A percentile compares a stretch with the other conserved stretches of the same genome.
Evolutionary conservation across 2,329 filamentous ascomycete genomes (phyloP).

Genomic region (Lachnellula subtilissima): DNA sequence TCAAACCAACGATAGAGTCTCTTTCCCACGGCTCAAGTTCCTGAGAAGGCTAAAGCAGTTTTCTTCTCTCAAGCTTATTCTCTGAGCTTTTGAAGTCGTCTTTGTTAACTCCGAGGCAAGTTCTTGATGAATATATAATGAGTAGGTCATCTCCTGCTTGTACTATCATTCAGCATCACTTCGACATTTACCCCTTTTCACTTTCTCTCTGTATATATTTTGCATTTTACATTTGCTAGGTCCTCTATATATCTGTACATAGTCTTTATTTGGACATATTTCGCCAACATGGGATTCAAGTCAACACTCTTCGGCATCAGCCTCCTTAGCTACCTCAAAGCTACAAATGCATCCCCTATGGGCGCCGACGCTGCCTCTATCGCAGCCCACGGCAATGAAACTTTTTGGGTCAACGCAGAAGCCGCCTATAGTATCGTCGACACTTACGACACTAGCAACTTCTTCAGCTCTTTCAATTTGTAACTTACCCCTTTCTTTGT

Average conservation of each 20-base stretch:
- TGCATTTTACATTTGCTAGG: no score
- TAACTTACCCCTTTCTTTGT: constrained; percentile 19
- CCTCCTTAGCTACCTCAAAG: constrained; percentile 8
- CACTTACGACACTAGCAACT: constrained; percentile 40
- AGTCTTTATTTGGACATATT: neutral
- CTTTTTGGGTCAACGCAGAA: constrained; percentile 1
- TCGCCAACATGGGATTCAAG: constrained; percentile 6
- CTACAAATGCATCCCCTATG: constrained; percentile 3
- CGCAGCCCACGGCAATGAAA: constrained; percentile 3
- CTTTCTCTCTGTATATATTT: no score
- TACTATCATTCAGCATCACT: no score
- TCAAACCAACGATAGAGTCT: no score
- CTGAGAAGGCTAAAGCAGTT: neutral
- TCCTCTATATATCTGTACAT: neutral
- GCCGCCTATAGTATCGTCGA: constrained; percentile 24
- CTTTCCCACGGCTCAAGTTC: neutral
- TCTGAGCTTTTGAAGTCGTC: neutral
- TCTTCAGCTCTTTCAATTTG: constrained; percentile 47
- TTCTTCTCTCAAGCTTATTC: neutral
- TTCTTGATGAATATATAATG: no score
- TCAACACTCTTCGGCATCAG: constrained; percentile 1
- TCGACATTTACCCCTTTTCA: no score
- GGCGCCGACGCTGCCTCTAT: constrained; percentile 10
- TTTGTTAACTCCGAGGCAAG: no score
- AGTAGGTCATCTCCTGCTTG: no score